Evolutionary conservation across 2,329 filamentous ascomycete genomes (phyloP).

Genomic region (Coniochaeta sp.): DNA sequence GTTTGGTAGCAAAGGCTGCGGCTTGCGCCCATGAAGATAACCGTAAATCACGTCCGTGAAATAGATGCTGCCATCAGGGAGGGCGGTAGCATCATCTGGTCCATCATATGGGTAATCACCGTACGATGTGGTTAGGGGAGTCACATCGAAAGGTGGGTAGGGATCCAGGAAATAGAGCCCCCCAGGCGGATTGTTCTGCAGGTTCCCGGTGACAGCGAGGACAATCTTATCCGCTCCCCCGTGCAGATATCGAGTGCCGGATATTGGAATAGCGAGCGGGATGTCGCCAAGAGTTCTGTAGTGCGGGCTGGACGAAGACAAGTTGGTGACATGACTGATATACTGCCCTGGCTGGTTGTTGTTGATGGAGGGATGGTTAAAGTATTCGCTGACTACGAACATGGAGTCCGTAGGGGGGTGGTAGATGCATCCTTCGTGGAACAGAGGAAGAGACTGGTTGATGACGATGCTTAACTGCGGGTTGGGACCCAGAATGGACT

Average conservation of each 20-base stretch:
- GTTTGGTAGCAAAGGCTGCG: slow-evolving; percentile 31
- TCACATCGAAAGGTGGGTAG: neutral
- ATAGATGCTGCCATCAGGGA: slow-evolving; percentile 35
- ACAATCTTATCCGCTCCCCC: neutral
- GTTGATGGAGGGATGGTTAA: neutral
- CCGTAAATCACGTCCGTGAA: slow-evolving; percentile 44
- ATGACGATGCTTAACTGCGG: neutral
- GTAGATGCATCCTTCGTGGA: slow-evolving; percentile 2
- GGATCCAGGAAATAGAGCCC: neutral
- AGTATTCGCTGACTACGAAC: neutral
- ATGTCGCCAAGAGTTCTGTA: neutral
- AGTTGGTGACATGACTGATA: neutral
- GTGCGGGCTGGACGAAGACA: neutral
- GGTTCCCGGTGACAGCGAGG: neutral
- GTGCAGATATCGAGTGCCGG: neutral
- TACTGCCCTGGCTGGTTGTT: neutral
- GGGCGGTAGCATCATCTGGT: slow-evolving; percentile 38
- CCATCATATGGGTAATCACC: slow-evolving; percentile 32
- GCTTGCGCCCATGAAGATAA: slow-evolving; percentile 36
- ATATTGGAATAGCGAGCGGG: neutral
- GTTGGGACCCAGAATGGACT: neutral
- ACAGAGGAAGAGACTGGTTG: neutral
- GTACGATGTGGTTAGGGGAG: neutral
- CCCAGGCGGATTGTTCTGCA: neutral
- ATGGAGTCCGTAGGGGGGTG: neutral